These are phyloP conservation scores for Podospora pseudopauciseta DNA, from an alignment of 495 filamentous ascomycete genomes.

Conservation along the genomic window DNA sequence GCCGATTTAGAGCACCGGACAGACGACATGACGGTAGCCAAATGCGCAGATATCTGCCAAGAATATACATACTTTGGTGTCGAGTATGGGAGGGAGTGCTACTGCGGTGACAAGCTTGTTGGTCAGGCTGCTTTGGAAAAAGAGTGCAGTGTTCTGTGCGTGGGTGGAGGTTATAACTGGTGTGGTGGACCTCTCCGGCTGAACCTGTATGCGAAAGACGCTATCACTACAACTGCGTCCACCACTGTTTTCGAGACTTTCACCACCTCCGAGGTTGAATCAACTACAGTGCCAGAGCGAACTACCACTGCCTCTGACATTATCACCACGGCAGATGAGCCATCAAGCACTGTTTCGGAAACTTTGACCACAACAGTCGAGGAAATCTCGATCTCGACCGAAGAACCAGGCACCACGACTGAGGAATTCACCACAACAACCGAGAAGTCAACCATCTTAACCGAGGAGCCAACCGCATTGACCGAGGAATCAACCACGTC, in stretches of 20 bases:
- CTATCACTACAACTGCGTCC: neutral
- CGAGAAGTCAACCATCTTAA: neutral
- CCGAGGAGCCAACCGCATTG: neutral
- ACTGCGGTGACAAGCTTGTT: constrained; percentile 9
- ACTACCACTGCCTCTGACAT: neutral
- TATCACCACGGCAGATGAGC: neutral
- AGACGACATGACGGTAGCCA: constrained; percentile 6
- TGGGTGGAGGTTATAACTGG: neutral
- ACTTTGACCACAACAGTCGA: neutral
- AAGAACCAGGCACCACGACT: neutral
- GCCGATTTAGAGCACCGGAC: neutral
- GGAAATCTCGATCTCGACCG: neutral
- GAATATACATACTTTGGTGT: constrained; percentile 11
- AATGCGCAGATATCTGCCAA: constrained; percentile 3
- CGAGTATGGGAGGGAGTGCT: constrained; percentile 14
- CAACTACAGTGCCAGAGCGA: neutral
- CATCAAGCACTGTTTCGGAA: neutral
- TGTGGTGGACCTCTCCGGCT: constrained; percentile 11
- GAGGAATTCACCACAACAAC: neutral
- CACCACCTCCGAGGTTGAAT: neutral
- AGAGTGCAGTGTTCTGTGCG: constrained; percentile 12
- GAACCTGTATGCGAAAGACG: constrained; percentile 10
- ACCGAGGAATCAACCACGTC: neutral
- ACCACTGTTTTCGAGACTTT: neutral
- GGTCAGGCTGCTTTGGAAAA: neutral